Evolutionary conservation across 129 eudicot genomes (phyloP).

Genomic region (Flaveria linearis): DNA sequence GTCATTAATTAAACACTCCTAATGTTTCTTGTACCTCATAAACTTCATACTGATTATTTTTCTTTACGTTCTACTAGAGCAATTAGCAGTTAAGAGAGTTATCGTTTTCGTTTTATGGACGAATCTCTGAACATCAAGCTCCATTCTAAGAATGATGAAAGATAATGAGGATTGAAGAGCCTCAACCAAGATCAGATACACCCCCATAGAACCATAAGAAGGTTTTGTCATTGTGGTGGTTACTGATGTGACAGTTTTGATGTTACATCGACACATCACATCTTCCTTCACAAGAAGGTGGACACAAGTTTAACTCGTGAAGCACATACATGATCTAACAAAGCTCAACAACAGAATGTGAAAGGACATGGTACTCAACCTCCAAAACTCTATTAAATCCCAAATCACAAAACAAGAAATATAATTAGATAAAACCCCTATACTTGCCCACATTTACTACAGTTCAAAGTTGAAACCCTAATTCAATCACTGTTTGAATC

Average conservation of each 20-base stretch:
- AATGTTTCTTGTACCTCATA: neutral
- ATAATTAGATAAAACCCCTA: neutral
- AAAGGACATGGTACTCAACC: neutral
- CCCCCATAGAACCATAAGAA: slow-evolving; percentile 39
- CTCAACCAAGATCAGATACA: slow-evolving; percentile 81
- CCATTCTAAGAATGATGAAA: slow-evolving; percentile 38
- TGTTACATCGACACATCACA: neutral
- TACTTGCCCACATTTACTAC: slow-evolving; percentile 2
- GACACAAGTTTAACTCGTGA: neutral
- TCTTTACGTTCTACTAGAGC: neutral
- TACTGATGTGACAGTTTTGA: neutral
- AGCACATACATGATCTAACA: neutral
- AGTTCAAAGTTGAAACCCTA: neutral
- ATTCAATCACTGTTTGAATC: neutral
- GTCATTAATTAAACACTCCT: neutral
- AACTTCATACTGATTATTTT: neutral
- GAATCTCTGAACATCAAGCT: neutral
- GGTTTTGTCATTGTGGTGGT: neutral
- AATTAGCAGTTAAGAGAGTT: neutral
- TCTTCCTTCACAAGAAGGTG: neutral
- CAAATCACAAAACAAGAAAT: neutral
- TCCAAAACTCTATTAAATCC: neutral
- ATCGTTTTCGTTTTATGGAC: neutral
- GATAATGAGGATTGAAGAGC: slow-evolving; percentile 92
- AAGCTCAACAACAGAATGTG: neutral